Conservation (phyloP, 441 rosid genomes). For the Adansonia madagascariensis region DNA sequence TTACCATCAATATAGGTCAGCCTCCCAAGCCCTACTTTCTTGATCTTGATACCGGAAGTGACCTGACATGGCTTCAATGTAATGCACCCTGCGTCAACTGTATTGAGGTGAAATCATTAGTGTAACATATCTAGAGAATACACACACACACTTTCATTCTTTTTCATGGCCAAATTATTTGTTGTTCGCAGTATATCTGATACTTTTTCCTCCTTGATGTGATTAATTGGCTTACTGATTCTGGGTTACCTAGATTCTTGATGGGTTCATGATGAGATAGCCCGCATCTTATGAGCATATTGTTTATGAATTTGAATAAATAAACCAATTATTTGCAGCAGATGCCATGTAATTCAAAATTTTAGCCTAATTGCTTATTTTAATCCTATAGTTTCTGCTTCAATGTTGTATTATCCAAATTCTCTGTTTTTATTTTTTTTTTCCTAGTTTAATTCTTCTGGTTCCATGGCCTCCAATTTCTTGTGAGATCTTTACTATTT, state of each 20-base stretch:
- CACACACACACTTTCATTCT: not conserved
- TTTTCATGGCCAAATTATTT: not conserved
- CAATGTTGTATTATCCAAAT: constrained; percentile 6
- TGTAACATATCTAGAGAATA: not conserved
- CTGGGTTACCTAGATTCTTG: not conserved
- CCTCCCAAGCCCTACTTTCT: constrained; percentile 85
- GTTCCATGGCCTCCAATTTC: not conserved
- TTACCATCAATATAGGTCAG: constrained; percentile 68
- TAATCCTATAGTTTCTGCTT: constrained; percentile 1
- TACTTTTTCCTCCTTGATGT: not conserved
- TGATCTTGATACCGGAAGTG: constrained; percentile 91
- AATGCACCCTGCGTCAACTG: constrained; percentile 71
- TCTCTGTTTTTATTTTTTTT: not conserved
- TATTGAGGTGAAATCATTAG: constrained; percentile 49
- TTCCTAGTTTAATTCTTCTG: not conserved
- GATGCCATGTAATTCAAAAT: not conserved
- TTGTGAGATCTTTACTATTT: not conserved
- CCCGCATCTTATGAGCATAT: not conserved
- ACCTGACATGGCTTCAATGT: constrained; percentile 97
- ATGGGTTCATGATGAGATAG: constrained; percentile 4
- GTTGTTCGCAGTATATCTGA: not conserved
- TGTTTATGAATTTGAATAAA: not conserved
- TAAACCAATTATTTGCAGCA: not conserved
- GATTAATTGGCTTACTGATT: not conserved
- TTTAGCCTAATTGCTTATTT: constrained; percentile 9